Base-by-base conservation (phyloP, 2,329 filamentous ascomycete genomes). In the Scortechinia acanthostroma region DNA sequence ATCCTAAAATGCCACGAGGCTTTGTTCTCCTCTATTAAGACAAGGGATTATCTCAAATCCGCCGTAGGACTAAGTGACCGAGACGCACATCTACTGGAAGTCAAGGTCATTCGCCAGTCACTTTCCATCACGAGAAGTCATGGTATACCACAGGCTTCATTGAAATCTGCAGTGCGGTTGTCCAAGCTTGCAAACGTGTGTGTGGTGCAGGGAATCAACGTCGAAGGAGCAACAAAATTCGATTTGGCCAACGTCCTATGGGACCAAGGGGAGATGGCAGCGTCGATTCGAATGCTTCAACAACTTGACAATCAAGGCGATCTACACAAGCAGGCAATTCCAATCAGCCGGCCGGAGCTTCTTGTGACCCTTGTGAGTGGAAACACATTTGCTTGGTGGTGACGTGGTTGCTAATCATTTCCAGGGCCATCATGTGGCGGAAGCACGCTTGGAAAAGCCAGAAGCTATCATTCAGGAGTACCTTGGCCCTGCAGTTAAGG, bases 181-280 rank as follows among this genome's bases (percentile, higher is more conserved):
- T 86, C 81, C 13, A 81, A 88, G 46, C 73, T 97, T 21, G 78
- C 90, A n/a, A 59, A 70, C 4, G 70, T 81, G 3, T 93, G 87
- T 57, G 73, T 76, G 48, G 70, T 77, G 0, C 63, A 88, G n/a
- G 88, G 86, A 0, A 65, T 97, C 2, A 77, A 82, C 47, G 79
- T 96, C 40, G 85, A 90, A 56, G 86, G 83, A 13, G 83, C 83
- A 13, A 79, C 90, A 30, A 81, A 83, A 50, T 77, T 91, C 45
- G 93, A 97, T 60, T 79, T 88, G 4, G 91, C 94, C 10, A 89
- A 86, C 55, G 89, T 94, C 4, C 69, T 98, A 1, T 98, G 93
- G 91, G 89, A 94, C 50, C 86, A 95, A 58, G 90, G 90, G 13
- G 91, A 98, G 61, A 88, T 88, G 69, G 80, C 84, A 17, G 80